phyloP scores from a whole-genome alignment of 208 protist genomes.

The Tritrichomonas foetus region DNA sequence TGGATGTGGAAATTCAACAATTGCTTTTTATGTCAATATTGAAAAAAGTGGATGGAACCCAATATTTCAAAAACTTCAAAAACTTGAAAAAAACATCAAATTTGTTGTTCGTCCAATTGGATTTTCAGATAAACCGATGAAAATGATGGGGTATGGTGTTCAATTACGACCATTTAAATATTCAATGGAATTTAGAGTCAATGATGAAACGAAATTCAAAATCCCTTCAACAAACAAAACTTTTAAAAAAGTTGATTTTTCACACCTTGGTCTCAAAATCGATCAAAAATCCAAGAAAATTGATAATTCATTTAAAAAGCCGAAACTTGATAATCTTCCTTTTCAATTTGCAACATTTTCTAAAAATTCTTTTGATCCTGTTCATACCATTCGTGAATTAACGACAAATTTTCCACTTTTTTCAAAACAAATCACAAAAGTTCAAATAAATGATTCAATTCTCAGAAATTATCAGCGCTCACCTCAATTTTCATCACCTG shows the following conservation, averaged over 20 bases:
- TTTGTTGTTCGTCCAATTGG: neutral
- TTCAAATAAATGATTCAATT: neutral
- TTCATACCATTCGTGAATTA: neutral
- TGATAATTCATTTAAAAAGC: too few relatives aligned
- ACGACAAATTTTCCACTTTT: neutral
- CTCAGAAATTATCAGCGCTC: neutral
- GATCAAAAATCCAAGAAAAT: neutral
- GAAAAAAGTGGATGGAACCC: neutral
- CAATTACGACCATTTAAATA: constrained; percentile 3
- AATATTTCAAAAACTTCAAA: neutral
- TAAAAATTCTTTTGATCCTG: neutral
- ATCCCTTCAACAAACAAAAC: neutral
- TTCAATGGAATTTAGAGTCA: constrained; percentile 33
- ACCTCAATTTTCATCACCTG: neutral
- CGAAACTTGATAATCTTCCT: too few relatives aligned
- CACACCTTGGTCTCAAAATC: neutral
- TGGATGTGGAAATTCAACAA: neutral
- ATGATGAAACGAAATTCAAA: neutral
- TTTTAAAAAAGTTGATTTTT: neutral
- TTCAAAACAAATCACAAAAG: neutral
- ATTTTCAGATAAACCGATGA: neutral
- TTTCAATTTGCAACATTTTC: neutral
- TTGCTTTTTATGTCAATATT: neutral
- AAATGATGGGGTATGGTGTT: neutral
- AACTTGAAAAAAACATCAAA: neutral